phyloP scores from a whole-genome alignment of 768 basidiomycete species.

The Mycena amicta region DNA sequence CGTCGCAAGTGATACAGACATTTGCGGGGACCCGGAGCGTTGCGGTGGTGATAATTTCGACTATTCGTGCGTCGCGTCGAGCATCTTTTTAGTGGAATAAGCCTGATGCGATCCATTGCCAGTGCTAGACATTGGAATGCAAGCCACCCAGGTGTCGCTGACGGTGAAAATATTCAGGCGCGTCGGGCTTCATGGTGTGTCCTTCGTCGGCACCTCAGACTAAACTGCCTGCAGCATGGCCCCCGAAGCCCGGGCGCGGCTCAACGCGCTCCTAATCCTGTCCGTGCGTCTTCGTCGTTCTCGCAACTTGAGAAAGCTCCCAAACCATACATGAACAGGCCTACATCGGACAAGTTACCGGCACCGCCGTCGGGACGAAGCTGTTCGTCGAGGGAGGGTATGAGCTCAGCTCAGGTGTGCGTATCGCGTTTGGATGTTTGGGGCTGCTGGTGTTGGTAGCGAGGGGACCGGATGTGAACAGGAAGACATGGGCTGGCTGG shows the following conservation, averaged over 20 bases:
- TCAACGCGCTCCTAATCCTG: conserved; percentile 58
- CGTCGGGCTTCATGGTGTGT: too few relatives aligned
- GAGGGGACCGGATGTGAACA: conserved; percentile 50
- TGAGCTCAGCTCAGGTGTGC: conserved; percentile 48
- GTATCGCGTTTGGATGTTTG: conserved; percentile 45
- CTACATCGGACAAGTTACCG: conserved; percentile 55
- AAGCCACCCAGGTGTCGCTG: conserved; percentile 55
- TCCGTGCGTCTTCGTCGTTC: conserved; percentile 9
- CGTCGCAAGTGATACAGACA: conserved; percentile 49
- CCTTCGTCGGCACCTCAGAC: background rate
- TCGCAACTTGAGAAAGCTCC: too few relatives aligned
- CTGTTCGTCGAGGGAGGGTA: conserved; percentile 57
- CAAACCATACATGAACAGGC: conserved; percentile 4
- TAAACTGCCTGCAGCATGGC: conserved; percentile 38
- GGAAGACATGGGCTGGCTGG: conserved; percentile 41
- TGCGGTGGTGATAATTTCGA: conserved; percentile 52
- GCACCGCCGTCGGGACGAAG: conserved; percentile 55
- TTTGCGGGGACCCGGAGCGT: conserved; percentile 53
- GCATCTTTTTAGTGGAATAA: background rate
- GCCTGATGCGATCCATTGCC: background rate
- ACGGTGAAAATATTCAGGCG: conserved; percentile 41
- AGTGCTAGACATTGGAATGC: conserved; percentile 49
- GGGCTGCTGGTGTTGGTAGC: conserved; percentile 46
- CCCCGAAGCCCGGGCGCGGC: conserved; percentile 47
- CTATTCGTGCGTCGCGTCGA: conserved; percentile 39